Evolutionary conservation across 2,329 filamentous ascomycete genomes (phyloP).

Genomic region (Metarhizium brunneum): DNA sequence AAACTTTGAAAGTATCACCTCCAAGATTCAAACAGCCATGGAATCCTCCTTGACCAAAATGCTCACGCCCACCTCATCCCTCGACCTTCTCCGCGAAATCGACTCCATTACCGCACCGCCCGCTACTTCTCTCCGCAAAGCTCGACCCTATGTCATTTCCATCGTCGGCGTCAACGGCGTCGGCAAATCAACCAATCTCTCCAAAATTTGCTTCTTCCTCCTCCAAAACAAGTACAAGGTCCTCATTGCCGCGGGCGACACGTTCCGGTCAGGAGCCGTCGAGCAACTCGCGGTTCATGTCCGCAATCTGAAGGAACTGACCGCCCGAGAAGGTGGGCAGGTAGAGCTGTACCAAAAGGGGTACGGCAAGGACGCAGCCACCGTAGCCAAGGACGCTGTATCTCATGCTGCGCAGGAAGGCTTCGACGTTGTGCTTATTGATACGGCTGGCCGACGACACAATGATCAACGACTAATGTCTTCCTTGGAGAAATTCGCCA

Average conservation of each 20-base stretch:
- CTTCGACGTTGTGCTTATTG: slow-evolving; percentile 92
- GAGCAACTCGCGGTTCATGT: slow-evolving; percentile 96
- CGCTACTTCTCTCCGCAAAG: slow-evolving; percentile 49
- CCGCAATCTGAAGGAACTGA: slow-evolving; percentile 83
- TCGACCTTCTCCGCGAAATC: slow-evolving; percentile 92
- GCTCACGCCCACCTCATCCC: slow-evolving; percentile 86
- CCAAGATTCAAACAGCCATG: slow-evolving; percentile 78
- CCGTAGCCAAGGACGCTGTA: slow-evolving; percentile 93
- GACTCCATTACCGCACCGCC: slow-evolving; percentile 64
- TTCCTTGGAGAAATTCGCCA: slow-evolving; percentile 92
- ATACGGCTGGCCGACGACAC: slow-evolving; percentile 88
- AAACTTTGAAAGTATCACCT: slow-evolving; percentile 81
- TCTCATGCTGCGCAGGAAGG: slow-evolving; percentile 61
- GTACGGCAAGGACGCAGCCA: slow-evolving; percentile 94
- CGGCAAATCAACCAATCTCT: slow-evolving; percentile 94
- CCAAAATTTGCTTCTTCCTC: slow-evolving; percentile 96
- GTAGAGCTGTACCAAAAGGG: slow-evolving; percentile 95
- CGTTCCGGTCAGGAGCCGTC: slow-evolving; percentile 92
- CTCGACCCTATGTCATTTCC: slow-evolving; percentile 90
- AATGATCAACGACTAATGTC: slow-evolving; percentile 97
- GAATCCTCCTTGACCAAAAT: slow-evolving; percentile 90
- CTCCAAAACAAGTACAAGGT: slow-evolving; percentile 96
- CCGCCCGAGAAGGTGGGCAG: slow-evolving; percentile 68
- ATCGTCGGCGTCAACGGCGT: slow-evolving; percentile 98
- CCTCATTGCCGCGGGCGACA: slow-evolving; percentile 88